Evolutionary conservation across 768 basidiomycete genomes (phyloP).

Genomic region (Leucogyrophana mollusca): DNA sequence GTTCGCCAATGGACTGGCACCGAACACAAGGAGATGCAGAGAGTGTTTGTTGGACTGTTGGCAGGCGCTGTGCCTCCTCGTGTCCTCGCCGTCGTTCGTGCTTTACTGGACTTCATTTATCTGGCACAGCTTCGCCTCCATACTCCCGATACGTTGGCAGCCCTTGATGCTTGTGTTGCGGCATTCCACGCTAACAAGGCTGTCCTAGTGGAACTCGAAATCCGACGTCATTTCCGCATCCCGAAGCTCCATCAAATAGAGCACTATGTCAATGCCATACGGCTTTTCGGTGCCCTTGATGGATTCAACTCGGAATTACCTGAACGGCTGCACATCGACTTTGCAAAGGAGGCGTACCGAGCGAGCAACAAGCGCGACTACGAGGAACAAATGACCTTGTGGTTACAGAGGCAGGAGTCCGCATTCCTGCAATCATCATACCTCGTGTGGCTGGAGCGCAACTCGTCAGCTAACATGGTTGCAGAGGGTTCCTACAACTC

Average conservation of each 20-base stretch:
- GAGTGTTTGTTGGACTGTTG: constrained; percentile 30
- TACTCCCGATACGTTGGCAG: constrained; percentile 19
- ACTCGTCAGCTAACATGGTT: background rate
- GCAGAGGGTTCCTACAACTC: background rate
- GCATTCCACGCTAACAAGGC: constrained; percentile 27
- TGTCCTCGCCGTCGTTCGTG: constrained; percentile 20
- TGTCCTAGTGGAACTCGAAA: constrained; percentile 25
- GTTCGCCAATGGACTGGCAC: constrained; percentile 31
- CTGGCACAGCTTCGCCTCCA: constrained; percentile 29
- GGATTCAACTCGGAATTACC: constrained; percentile 34
- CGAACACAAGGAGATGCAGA: constrained; percentile 31
- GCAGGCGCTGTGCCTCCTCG: constrained; percentile 13
- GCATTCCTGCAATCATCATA: constrained; percentile 24
- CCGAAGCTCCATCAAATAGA: constrained; percentile 32
- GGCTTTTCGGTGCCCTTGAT: constrained; percentile 25
- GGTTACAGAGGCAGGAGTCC: constrained; percentile 35
- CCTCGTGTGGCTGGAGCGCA: constrained; percentile 20
- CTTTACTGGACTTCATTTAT: constrained; percentile 35
- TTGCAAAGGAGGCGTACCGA: constrained; percentile 27
- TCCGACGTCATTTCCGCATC: constrained; percentile 27
- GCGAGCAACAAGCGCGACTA: constrained; percentile 24
- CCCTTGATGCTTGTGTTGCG: constrained; percentile 19
- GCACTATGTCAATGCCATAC: constrained; percentile 26
- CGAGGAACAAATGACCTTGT: constrained; percentile 37
- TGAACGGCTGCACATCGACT: constrained; percentile 33